Conservation (phyloP, 1,284 basidiomycete genomes). For the Xerocomus amazonicus region DNA sequence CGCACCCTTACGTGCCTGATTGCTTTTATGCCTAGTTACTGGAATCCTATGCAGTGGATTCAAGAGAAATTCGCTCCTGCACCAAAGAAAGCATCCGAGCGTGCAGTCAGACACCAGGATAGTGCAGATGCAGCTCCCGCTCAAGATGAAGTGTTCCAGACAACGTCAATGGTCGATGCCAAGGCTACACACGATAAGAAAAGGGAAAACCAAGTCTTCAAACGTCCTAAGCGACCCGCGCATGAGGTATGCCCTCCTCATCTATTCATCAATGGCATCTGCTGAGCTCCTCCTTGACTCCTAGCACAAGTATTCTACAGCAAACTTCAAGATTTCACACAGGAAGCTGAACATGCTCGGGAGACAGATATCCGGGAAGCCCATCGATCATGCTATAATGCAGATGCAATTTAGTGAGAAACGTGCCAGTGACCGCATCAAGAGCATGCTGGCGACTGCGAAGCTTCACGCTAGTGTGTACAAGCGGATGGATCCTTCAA, state of each 20-base stretch:
- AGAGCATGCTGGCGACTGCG: slow-evolving; percentile 85
- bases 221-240: slow-evolving; percentile 23
- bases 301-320: slow-evolving; percentile 88
- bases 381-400: slow-evolving; percentile 90
- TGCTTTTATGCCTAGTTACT: slow-evolving; percentile 30
- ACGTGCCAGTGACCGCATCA: slow-evolving; percentile 79
- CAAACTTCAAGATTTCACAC: slow-evolving; percentile 89
- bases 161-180: slow-evolving; percentile 3
- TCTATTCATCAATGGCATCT: not conserved
- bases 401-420: slow-evolving; percentile 97
- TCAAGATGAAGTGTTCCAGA: slow-evolving; percentile 26
- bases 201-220: slow-evolving; percentile 13
- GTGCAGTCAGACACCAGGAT: slow-evolving; percentile 49
- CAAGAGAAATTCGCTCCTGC: slow-evolving; percentile 52
- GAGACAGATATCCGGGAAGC: slow-evolving; percentile 83
- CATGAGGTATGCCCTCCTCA: slow-evolving; percentile 20
- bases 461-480: slow-evolving; percentile 81
- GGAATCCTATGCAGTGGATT: slow-evolving; percentile 63
- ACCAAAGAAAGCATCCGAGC: slow-evolving; percentile 34
- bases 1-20: slow-evolving; percentile 4
- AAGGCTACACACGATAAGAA: slow-evolving; percentile 9
- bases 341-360: slow-evolving; percentile 89
- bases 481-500: slow-evolving; percentile 73
- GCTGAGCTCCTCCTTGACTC: slow-evolving; percentile 6
- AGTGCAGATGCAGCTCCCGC: slow-evolving; percentile 30